A percentile compares a stretch with the other conserved stretches of the same genome.
phyloP scores from a whole-genome alignment of 176 grass and related monocot genomes.

The Avena sativa region DNA sequence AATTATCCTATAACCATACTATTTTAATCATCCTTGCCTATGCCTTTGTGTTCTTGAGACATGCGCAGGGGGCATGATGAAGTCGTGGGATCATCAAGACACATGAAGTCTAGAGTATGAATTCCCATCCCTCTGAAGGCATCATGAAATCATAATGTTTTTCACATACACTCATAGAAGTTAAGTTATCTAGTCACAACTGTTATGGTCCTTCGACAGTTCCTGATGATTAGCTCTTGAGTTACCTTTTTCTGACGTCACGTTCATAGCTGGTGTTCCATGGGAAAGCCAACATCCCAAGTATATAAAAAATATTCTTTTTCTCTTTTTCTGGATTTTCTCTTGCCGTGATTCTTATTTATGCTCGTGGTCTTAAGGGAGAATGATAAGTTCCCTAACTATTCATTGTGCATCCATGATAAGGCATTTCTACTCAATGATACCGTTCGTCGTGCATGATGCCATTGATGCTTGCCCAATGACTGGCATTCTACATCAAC shows the following conservation, averaged over 20 bases:
- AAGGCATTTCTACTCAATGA: too few species aligned
- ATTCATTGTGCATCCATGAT: background rate
- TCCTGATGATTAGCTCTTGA: too few species aligned
- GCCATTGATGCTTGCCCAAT: too few species aligned
- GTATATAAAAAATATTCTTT: background rate
- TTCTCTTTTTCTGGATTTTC: background rate
- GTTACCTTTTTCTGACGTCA: background rate
- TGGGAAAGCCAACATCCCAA: background rate
- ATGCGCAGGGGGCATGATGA: background rate
- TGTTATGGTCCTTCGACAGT: background rate
- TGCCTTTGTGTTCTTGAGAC: background rate
- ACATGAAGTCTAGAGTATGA: background rate
- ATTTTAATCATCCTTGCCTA: background rate
- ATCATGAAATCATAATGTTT: background rate
- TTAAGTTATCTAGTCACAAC: background rate
- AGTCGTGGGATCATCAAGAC: background rate
- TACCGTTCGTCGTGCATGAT: too few species aligned
- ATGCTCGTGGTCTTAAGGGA: too few species aligned
- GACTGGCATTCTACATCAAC: too few species aligned
- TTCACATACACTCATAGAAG: background rate
- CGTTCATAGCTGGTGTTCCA: background rate
- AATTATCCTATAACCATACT: background rate
- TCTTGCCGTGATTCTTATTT: background rate
- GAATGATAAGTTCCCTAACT: too few species aligned
- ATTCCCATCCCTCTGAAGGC: background rate